These are phyloP conservation scores for Talaromyces sp. DNA, from an alignment of 2,329 filamentous ascomycete species.

Conservation along the genomic window DNA sequence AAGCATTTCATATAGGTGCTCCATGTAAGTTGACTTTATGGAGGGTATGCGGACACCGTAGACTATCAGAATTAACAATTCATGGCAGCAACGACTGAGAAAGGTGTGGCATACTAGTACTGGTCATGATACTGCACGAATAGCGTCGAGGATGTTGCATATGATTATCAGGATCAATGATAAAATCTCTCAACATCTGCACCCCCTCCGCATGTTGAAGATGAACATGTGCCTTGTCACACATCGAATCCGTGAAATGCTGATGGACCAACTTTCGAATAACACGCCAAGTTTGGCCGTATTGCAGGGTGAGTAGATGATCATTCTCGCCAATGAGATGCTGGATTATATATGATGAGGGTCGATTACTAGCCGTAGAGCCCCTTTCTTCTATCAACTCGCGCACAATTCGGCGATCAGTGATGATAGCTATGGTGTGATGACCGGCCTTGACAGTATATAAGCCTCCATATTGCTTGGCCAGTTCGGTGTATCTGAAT, in stretches of 20 bases:
- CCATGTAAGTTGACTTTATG: conserved; percentile 36
- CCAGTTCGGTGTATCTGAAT: conserved; percentile 45
- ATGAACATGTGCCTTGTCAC: conserved; percentile 43
- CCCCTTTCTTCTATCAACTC: conserved; percentile 47
- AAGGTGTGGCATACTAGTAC: not conserved
- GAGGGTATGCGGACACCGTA: conserved; percentile 36
- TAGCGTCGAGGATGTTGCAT: conserved; percentile 50
- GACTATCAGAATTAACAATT: conserved; percentile 18
- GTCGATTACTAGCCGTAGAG: conserved; percentile 44
- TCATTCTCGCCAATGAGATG: conserved; percentile 47
- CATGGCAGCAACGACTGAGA: not conserved
- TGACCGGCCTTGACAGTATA: conserved; percentile 44
- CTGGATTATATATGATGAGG: conserved; percentile 36
- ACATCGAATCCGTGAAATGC: conserved; percentile 45
- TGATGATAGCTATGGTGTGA: conserved; percentile 44
- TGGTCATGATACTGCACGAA: conserved; percentile 49
- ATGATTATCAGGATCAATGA: conserved; percentile 39
- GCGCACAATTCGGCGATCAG: conserved; percentile 39
- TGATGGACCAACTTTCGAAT: conserved; percentile 47
- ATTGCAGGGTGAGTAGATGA: conserved; percentile 49
- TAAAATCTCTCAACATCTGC: conserved; percentile 48
- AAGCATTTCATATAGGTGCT: conserved; percentile 47
- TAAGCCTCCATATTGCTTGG: conserved; percentile 42
- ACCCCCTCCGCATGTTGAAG: conserved; percentile 49
- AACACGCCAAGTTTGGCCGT: conserved; percentile 44